These are phyloP conservation scores for Skeletonema marinoi DNA, from an alignment of 108 stramenopile species.

Conservation along the genomic window DNA sequence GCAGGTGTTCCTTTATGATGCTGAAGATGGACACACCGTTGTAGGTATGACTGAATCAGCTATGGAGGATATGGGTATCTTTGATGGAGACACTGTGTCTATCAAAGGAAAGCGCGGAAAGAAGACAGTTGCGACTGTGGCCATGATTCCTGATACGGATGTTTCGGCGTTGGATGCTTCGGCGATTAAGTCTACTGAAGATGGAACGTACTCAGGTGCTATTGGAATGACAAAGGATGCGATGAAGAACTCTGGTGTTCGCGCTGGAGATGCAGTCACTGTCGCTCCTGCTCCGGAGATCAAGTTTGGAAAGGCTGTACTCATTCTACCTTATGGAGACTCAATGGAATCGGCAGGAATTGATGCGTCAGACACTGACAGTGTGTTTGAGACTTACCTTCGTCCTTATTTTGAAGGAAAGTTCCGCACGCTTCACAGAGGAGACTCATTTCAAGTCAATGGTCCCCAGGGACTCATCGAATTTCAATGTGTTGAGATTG, in stretches of 20 bases:
- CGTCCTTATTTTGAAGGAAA: constrained; percentile 89
- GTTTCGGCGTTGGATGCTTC: constrained; percentile 54
- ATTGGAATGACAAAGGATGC: constrained; percentile 81
- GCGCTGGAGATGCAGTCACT: constrained; percentile 80
- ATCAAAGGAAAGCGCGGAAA: constrained; percentile 87
- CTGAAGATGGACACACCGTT: constrained; percentile 80
- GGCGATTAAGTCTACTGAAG: constrained; percentile 25
- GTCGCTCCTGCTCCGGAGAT: constrained; percentile 80
- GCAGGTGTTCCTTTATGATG: constrained; percentile 70
- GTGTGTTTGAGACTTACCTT: constrained; percentile 82
- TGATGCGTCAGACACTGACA: constrained; percentile 38
- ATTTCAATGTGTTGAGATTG: constrained; percentile 86
- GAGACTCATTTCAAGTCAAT: constrained; percentile 75
- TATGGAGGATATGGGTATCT: constrained; percentile 80
- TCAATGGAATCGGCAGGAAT: constrained; percentile 65
- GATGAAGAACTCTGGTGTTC: constrained; percentile 88
- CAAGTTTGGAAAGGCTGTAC: constrained; percentile 87
- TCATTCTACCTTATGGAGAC: constrained; percentile 76
- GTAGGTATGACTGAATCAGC: constrained; percentile 77
- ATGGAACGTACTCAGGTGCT: constrained; percentile 25
- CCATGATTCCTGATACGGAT: constrained; percentile 65
- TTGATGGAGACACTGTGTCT: constrained; percentile 86
- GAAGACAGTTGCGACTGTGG: constrained; percentile 81
- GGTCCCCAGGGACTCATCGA: constrained; percentile 80
- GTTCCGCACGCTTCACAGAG: constrained; percentile 74